Percentiles rank a stretch among this genome's conserved stretches.
Evolutionary conservation across 192 early-diverging fungal species (phyloP).

Genomic region (Coemansia sp.): DNA sequence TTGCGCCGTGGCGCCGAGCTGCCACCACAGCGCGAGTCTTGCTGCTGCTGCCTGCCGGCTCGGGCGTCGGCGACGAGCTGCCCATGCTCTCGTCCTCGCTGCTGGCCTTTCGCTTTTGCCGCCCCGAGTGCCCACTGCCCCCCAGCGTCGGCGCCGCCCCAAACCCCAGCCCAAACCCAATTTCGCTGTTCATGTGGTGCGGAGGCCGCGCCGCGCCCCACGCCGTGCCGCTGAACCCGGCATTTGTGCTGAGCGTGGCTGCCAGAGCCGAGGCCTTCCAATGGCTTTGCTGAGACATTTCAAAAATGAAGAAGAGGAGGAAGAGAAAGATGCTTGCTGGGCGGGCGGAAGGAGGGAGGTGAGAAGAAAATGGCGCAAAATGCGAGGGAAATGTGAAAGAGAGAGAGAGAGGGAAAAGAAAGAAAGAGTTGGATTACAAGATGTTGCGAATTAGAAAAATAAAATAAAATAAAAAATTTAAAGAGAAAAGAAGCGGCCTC

Average conservation of each 20-base stretch:
- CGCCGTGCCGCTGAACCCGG: conserved; percentile 42
- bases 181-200: conserved; percentile 23
- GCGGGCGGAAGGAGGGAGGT: too few relatives aligned
- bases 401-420: too few relatives aligned
- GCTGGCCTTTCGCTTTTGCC: conserved; percentile 51
- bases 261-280: conserved; percentile 51
- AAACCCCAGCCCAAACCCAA: conserved; percentile 46
- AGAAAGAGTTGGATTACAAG: too few relatives aligned
- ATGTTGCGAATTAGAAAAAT: too few relatives aligned
- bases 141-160: conserved; percentile 16
- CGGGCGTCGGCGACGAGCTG: conserved; percentile 47
- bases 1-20: conserved; percentile 11
- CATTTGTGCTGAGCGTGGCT: conserved; percentile 42
- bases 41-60: conserved; percentile 30
- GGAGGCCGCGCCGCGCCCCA: conserved; percentile 45
- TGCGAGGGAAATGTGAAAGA: neutral
- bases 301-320: neutral
- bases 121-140: too few relatives aligned
- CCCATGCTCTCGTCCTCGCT: conserved; percentile 56
- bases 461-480: too few relatives aligned
- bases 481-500: too few relatives aligned
- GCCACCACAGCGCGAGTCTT: conserved; percentile 23
- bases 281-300: conserved; percentile 52
- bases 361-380: too few relatives aligned
- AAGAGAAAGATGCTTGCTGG: neutral